A percentile compares a stretch with the other conserved stretches of the same genome.
These are phyloP conservation scores for Glarea lozoyensis DNA, from an alignment of 495 filamentous ascomycete species.

Conservation along the genomic window DNA sequence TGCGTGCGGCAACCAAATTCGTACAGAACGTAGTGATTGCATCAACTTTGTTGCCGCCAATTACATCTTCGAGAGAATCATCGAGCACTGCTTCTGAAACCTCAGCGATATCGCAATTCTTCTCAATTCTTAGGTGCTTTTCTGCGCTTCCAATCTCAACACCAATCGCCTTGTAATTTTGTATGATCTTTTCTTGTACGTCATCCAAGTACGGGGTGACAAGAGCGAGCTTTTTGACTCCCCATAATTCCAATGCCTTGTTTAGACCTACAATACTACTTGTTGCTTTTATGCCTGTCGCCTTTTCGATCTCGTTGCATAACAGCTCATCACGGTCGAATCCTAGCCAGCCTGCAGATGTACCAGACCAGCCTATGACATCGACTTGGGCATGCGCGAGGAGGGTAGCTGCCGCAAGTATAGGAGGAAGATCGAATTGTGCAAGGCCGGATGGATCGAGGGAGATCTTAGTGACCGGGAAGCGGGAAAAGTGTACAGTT, in stretches of 20 bases:
- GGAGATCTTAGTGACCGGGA: conserved; percentile 17
- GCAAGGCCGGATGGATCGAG: conserved; percentile 10
- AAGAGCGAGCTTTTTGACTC: conserved; percentile 17
- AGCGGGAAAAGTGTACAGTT: conserved; percentile 17
- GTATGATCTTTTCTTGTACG: conserved; percentile 19
- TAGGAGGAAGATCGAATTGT: conserved; percentile 14
- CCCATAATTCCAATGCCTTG: conserved; percentile 16
- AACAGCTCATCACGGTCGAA: conserved; percentile 19
- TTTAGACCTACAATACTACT: conserved; percentile 22
- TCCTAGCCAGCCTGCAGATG: conserved; percentile 22
- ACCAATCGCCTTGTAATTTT: conserved; percentile 20
- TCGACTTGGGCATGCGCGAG: conserved; percentile 19
- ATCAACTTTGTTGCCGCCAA: conserved; percentile 7
- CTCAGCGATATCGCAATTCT: conserved; percentile 21
- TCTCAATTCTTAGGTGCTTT: conserved; percentile 15
- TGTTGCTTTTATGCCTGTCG: conserved; percentile 18
- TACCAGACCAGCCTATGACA: conserved; percentile 23
- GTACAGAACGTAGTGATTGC: conserved; percentile 22
- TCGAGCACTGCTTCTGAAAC: conserved; percentile 17
- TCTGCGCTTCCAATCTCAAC: conserved; percentile 18
- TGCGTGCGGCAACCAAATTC: conserved; percentile 21
- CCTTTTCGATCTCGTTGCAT: conserved; percentile 18
- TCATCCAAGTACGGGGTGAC: conserved; percentile 23
- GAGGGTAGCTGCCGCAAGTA: conserved; percentile 12
- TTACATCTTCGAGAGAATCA: conserved; percentile 18